Evolutionary conservation across 2,329 filamentous ascomycete species (phyloP).

Genomic region (Teratosphaeria destructans): DNA sequence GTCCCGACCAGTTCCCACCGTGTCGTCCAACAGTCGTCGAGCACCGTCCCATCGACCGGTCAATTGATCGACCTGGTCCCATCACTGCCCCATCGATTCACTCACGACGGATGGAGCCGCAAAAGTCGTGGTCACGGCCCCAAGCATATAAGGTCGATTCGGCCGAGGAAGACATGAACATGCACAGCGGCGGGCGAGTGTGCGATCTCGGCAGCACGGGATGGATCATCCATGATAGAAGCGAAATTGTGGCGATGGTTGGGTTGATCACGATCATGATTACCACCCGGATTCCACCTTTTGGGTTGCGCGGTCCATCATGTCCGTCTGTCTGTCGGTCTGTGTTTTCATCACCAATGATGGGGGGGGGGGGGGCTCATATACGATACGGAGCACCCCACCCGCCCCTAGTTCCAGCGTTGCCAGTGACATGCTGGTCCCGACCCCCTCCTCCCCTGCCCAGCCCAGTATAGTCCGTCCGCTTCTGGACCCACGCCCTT

Average conservation of each 20-base stretch:
- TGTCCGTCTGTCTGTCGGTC: too few species aligned
- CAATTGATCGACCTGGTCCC: too few species aligned
- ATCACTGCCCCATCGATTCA: neutral
- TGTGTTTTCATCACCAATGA: too few species aligned
- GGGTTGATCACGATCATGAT: neutral
- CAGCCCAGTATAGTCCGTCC: too few species aligned
- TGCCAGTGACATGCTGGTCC: neutral
- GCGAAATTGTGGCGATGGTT: neutral
- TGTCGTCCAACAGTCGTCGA: too few species aligned
- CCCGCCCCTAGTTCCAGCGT: too few species aligned
- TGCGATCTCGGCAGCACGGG: neutral
- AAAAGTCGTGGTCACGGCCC: neutral
- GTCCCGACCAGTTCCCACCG: too few species aligned
- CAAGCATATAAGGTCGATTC: neutral
- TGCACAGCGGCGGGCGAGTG: too few species aligned
- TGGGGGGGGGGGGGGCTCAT: too few species aligned
- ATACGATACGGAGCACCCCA: neutral
- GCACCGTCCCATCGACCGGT: too few species aligned
- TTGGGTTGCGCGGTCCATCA: neutral
- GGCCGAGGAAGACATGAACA: neutral
- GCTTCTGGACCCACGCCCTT: neutral
- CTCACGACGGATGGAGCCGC: neutral
- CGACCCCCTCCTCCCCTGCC: too few species aligned
- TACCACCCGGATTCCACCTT: neutral
- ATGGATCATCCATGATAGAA: neutral